Conservation (phyloP, 2,329 filamentous ascomycete species). For the Coniella lustricola region DNA sequence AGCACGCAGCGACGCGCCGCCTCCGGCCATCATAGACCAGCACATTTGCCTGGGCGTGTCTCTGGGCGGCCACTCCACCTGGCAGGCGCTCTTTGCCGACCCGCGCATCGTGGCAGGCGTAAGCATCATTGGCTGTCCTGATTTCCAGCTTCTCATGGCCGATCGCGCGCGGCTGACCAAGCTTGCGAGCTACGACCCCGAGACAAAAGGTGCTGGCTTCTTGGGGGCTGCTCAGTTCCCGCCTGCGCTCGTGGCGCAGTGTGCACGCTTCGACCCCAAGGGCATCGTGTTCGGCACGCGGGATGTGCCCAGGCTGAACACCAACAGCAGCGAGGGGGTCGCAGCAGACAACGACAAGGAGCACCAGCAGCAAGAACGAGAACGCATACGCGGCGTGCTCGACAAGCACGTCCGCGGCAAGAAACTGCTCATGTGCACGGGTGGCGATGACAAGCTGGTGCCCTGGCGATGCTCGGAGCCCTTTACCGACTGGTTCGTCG, state of each 20-base stretch:
- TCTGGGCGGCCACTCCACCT: constrained; percentile 79
- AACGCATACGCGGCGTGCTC: constrained; percentile 38
- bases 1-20: constrained; percentile 21
- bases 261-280: constrained; percentile 66
- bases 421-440: constrained; percentile 57
- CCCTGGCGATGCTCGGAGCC: constrained; percentile 55
- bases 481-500: constrained; percentile 56
- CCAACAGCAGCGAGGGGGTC: no score
- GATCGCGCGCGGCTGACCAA: constrained; percentile 70
- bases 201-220: constrained; percentile 55
- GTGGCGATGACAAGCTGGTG: constrained; percentile 63
- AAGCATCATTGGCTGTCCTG: constrained; percentile 80
- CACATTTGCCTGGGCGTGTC: constrained; percentile 78
- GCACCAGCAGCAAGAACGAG: constrained; percentile 31
- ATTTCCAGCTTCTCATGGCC: constrained; percentile 69
- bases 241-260: constrained; percentile 52
- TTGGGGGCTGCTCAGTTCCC: constrained; percentile 76
- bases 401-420: constrained; percentile 51
- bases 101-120: constrained; percentile 71
- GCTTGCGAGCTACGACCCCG: constrained; percentile 50
- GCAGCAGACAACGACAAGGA: no score
- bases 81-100: constrained; percentile 76
- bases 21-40: constrained; percentile 38
- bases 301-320: constrained; percentile 23
- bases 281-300: constrained; percentile 58